Conservation (phyloP, 345 rosid species). For the Fremontodendron californicum region DNA sequence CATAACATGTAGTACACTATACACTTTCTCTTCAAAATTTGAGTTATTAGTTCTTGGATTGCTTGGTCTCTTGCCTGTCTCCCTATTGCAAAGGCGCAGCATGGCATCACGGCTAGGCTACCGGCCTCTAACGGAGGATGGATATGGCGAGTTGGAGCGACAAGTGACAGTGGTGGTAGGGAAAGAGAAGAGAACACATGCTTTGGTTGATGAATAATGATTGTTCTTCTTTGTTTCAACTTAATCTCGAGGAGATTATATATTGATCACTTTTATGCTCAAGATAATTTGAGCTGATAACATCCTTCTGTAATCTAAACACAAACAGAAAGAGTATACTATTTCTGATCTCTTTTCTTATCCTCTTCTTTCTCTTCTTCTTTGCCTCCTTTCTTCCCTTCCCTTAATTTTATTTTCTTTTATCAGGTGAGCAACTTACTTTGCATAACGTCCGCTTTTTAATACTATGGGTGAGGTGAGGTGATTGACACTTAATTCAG, state of each 20-base stretch:
- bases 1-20: background rate
- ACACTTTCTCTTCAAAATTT: background rate
- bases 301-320: background rate
- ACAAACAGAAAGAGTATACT: no score
- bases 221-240: slow-evolving; percentile 56
- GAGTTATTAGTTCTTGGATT: slow-evolving; percentile 36
- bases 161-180: slow-evolving; percentile 73
- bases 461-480: no score
- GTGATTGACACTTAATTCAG: no score
- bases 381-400: no score
- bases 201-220: slow-evolving; percentile 76
- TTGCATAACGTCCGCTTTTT: no score
- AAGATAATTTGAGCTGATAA: slow-evolving; percentile 28
- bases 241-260: slow-evolving; percentile 70
- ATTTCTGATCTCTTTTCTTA: no score
- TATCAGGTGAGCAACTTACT: no score
- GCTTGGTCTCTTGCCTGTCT: slow-evolving; percentile 59
- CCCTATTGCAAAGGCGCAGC: slow-evolving; percentile 32
- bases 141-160: slow-evolving; percentile 17
- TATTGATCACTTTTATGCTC: slow-evolving; percentile 73
- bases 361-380: no score
- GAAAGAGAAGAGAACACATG: slow-evolving; percentile 85
- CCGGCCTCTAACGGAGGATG: slow-evolving; percentile 26
- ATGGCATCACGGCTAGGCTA: slow-evolving; percentile 42
- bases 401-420: no score